These are phyloP conservation scores for Russula dissimulans DNA, from an alignment of 768 basidiomycete species.

Conservation along the genomic window DNA sequence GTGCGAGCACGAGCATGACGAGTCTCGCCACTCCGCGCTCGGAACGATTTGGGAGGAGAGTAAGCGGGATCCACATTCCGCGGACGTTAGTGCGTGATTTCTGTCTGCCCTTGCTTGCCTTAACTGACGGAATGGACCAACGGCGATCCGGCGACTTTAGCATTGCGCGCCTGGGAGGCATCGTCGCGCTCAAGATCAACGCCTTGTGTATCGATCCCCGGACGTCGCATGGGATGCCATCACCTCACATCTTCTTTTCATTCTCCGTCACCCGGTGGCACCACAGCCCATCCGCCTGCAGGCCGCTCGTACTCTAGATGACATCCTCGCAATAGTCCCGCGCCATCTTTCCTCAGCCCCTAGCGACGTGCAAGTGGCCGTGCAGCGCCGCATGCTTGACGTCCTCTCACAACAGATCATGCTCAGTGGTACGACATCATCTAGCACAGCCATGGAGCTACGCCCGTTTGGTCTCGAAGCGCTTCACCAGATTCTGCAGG, in stretches of 20 bases:
- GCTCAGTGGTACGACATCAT: slow-evolving; percentile 29
- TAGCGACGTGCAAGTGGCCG: slow-evolving; percentile 54
- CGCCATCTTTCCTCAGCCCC: slow-evolving; percentile 49
- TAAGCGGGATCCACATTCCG: slow-evolving; percentile 84
- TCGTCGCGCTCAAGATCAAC: slow-evolving; percentile 79
- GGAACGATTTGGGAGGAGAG: slow-evolving; percentile 44
- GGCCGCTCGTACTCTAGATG: slow-evolving; percentile 79
- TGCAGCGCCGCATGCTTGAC: slow-evolving; percentile 78
- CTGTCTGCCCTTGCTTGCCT: not conserved
- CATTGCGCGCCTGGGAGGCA: slow-evolving; percentile 75
- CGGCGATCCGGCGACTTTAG: slow-evolving; percentile 91
- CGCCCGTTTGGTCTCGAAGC: slow-evolving; percentile 85
- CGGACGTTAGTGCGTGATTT: slow-evolving; percentile 54
- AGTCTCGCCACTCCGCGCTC: slow-evolving; percentile 36
- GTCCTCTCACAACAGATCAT: slow-evolving; percentile 78
- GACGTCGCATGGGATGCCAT: slow-evolving; percentile 80
- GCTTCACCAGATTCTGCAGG: slow-evolving; percentile 82
- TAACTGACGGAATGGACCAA: not conserved
- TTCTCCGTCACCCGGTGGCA: slow-evolving; percentile 60
- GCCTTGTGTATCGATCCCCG: slow-evolving; percentile 75
- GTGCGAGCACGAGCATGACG: slow-evolving; percentile 24
- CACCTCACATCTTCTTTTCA: slow-evolving; percentile 68
- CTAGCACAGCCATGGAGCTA: slow-evolving; percentile 57
- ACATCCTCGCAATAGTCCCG: slow-evolving; percentile 70
- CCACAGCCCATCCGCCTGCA: slow-evolving; percentile 78